Conservation (phyloP, 495 filamentous ascomycete genomes). For the Neurospora tetrasperma region DNA sequence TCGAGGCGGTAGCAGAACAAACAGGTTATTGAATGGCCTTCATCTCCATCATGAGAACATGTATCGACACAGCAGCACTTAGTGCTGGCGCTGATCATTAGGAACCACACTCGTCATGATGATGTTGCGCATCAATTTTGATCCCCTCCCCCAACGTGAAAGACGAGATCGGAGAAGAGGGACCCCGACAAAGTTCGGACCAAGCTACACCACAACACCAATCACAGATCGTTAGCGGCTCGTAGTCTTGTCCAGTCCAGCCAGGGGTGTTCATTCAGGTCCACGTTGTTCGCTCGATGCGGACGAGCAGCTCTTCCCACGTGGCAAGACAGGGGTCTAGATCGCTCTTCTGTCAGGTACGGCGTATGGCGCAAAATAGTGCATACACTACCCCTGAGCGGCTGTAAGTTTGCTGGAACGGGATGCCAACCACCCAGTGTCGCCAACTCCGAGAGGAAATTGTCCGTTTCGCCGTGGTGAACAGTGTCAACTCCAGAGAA, state of each 20-base stretch:
- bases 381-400: neutral
- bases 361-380: neutral
- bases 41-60: neutral
- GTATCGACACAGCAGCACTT: neutral
- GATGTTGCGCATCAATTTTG: neutral
- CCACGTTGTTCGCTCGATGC: neutral
- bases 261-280: neutral
- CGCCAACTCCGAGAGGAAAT: neutral
- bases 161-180: neutral
- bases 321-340: neutral
- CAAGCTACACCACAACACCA: neutral
- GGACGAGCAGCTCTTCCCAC: neutral
- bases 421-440: neutral
- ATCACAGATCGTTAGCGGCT: neutral
- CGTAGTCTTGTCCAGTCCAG: neutral
- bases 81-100: neutral
- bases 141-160: neutral
- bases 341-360: neutral
- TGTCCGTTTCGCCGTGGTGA: neutral
- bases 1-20: neutral
- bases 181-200: neutral
- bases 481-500: neutral
- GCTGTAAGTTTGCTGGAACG: neutral
- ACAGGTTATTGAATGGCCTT: neutral
- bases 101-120: neutral